phyloP scores from a whole-genome alignment of 2,329 filamentous ascomycete genomes.

The Penicillium sp. region DNA sequence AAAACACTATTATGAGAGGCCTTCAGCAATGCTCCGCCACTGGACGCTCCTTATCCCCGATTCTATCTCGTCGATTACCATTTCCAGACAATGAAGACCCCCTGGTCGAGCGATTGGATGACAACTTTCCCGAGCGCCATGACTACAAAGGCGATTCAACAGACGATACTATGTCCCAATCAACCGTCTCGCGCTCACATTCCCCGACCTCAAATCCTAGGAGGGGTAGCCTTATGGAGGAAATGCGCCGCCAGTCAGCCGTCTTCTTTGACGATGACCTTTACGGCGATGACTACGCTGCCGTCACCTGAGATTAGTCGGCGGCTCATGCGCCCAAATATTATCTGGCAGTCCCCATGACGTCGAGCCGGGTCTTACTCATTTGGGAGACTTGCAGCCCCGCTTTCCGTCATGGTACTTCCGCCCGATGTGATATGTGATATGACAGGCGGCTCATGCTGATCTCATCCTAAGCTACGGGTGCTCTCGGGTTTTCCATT shows the following conservation, averaged over 20 bases:
- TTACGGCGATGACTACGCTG: conserved; percentile 29
- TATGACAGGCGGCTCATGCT: conserved; percentile 20
- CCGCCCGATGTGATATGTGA: conserved; percentile 4
- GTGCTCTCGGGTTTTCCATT: conserved; percentile 4
- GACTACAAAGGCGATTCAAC: conserved; percentile 22
- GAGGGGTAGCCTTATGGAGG: conserved; percentile 40
- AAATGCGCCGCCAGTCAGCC: conserved; percentile 47
- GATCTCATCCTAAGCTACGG: neutral
- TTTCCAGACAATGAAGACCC: conserved; percentile 19
- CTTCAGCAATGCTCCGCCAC: conserved; percentile 38
- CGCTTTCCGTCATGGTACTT: conserved; percentile 12
- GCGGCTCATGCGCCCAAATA: conserved; percentile 16
- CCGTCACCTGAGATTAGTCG: conserved; percentile 17
- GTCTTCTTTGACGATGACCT: conserved; percentile 49
- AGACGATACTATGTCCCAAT: conserved; percentile 17
- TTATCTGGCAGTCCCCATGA: conserved; percentile 6
- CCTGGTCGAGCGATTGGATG: conserved; percentile 27
- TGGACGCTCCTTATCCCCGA: conserved; percentile 25
- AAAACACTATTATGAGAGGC: conserved; percentile 64
- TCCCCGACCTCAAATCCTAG: conserved; percentile 16
- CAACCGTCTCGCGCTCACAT: conserved; percentile 21
- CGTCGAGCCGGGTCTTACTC: conserved; percentile 6
- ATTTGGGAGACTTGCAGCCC: conserved; percentile 19
- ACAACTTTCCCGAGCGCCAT: conserved; percentile 28
- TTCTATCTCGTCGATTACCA: conserved; percentile 29